phyloP scores from a whole-genome alignment of 176 grass and related monocot species.

The Oropetium thomaeum region DNA sequence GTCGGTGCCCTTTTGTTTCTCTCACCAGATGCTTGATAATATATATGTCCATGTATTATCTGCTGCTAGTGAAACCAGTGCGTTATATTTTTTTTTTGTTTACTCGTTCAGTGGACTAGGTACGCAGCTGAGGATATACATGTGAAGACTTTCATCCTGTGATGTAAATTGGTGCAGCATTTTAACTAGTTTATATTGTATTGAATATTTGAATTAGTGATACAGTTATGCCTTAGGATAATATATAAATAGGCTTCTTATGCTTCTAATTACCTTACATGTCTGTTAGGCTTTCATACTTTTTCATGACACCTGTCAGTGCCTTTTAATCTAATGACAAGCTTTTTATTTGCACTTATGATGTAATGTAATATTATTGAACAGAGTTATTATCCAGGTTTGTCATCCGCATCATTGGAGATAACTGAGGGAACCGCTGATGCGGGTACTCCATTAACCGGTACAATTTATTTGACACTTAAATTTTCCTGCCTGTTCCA shows the following conservation, averaged over 20 bases:
- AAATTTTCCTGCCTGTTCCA: neutral
- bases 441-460: slow-evolving; percentile 50
- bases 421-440: slow-evolving; percentile 49
- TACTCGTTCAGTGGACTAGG: no score
- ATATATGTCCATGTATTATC: neutral
- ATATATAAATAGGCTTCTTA: neutral
- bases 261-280: neutral
- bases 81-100: no score
- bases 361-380: slow-evolving; percentile 26
- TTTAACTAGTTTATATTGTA: neutral
- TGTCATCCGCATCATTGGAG: slow-evolving; percentile 88
- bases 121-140: neutral
- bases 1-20: neutral
- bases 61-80: neutral
- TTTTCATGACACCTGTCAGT: neutral
- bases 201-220: no score
- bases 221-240: neutral
- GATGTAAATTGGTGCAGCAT: neutral
- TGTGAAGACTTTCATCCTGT: neutral
- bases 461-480: slow-evolving; percentile 45
- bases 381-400: slow-evolving; percentile 50
- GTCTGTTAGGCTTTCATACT: neutral
- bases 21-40: neutral
- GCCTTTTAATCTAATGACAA: neutral
- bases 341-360: slow-evolving; percentile 21